Percentiles rank a stretch among this genome's conserved stretches.
These are phyloP conservation scores for Fusarium sp. DNA, from an alignment of 2,329 filamentous ascomycete species.

Conservation along the genomic window DNA sequence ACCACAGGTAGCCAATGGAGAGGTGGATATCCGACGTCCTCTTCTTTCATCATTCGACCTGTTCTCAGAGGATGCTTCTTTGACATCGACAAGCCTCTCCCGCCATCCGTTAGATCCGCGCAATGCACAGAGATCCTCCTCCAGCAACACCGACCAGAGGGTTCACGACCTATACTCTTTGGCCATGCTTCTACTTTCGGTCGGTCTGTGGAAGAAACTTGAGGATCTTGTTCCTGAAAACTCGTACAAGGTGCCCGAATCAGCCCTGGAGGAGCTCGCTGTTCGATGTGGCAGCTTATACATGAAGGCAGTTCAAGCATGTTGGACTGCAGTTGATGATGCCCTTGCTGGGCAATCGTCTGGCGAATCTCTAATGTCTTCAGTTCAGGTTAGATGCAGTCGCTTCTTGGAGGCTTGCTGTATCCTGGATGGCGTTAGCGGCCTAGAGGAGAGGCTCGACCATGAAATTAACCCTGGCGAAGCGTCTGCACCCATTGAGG, in stretches of 20 bases:
- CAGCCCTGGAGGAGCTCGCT: constrained; percentile 71
- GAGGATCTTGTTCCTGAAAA: constrained; percentile 61
- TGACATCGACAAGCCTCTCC: constrained; percentile 47
- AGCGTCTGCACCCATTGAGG: background rate
- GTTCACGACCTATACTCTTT: constrained; percentile 78
- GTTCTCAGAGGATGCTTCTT: constrained; percentile 59
- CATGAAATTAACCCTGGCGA: constrained; percentile 57
- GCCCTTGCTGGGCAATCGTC: constrained; percentile 61
- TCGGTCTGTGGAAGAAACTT: constrained; percentile 80
- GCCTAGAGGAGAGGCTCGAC: constrained; percentile 64
- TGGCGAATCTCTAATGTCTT: constrained; percentile 64
- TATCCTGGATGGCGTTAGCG: constrained; percentile 69
- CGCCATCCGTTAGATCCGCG: constrained; percentile 75
- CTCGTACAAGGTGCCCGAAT: constrained; percentile 67
- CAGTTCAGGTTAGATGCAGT: constrained; percentile 65
- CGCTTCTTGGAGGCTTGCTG: constrained; percentile 71
- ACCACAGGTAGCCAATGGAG: constrained; percentile 55
- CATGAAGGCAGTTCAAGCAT: constrained; percentile 78
- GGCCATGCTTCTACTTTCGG: constrained; percentile 77
- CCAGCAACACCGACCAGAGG: constrained; percentile 65
- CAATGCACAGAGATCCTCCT: constrained; percentile 60
- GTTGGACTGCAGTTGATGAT: constrained; percentile 76
- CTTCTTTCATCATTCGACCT: constrained; percentile 80
- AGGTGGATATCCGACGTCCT: constrained; percentile 74
- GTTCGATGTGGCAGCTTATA: constrained; percentile 79